phyloP scores from a whole-genome alignment of 73 alveolate genomes.

The Paramecium pentaurelia region DNA sequence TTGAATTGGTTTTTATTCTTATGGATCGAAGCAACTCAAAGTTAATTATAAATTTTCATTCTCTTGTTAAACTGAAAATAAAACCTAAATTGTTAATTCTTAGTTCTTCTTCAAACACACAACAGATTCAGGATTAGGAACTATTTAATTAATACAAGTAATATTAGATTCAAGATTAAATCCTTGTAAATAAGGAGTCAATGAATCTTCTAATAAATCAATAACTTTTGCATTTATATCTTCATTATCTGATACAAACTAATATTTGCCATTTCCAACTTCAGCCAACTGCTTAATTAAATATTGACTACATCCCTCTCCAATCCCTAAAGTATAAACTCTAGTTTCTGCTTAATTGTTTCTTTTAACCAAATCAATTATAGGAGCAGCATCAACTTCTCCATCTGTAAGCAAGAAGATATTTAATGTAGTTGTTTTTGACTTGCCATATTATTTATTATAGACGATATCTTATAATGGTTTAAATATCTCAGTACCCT shows the following conservation, averaged over 20 bases:
- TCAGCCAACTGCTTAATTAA: slow-evolving; percentile 63
- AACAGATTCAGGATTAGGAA: neutral
- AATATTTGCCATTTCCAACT: slow-evolving; percentile 72
- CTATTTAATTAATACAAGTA: neutral
- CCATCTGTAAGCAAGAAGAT: slow-evolving; percentile 97
- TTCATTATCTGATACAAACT: slow-evolving; percentile 58
- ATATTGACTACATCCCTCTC: slow-evolving; percentile 62
- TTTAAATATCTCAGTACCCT: slow-evolving; percentile 90
- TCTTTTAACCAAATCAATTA: slow-evolving; percentile 68
- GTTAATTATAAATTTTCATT: neutral
- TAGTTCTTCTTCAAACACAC: slow-evolving; percentile 33
- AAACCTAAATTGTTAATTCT: neutral
- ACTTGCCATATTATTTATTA: neutral
- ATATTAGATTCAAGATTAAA: slow-evolving; percentile 15
- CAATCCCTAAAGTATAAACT: slow-evolving; percentile 67
- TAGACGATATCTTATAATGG: slow-evolving; percentile 65
- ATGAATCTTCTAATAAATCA: slow-evolving; percentile 62
- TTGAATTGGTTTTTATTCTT: neutral
- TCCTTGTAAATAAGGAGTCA: slow-evolving; percentile 62
- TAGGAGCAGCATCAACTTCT: slow-evolving; percentile 75
- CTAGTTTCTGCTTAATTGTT: slow-evolving; percentile 58
- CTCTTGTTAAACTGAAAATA: neutral
- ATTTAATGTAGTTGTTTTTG: neutral
- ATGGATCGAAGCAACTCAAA: slow-evolving; percentile 9
- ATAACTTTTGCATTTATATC: slow-evolving; percentile 66